These are phyloP conservation scores for Penicillium janthinellum DNA, from an alignment of 2,329 filamentous ascomycete species.

Conservation along the genomic window DNA sequence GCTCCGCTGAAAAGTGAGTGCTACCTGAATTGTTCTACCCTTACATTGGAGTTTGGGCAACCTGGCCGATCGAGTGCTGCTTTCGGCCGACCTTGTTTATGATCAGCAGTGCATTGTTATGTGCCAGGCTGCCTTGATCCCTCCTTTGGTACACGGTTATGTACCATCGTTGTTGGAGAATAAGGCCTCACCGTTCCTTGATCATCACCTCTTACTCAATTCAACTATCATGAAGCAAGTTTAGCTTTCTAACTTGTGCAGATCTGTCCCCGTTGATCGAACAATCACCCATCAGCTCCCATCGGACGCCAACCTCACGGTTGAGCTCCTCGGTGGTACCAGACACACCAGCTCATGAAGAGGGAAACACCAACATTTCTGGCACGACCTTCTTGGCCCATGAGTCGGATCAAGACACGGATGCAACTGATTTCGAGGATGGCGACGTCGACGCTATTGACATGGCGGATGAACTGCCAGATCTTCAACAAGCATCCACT, in stretches of 20 bases:
- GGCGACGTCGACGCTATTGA: constrained; percentile 36
- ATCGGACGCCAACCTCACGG: constrained; percentile 12
- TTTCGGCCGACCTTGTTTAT: not conserved
- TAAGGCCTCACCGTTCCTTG: not conserved
- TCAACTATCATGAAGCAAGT: not conserved
- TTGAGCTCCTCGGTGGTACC: constrained; percentile 16
- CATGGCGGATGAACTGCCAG: constrained; percentile 44
- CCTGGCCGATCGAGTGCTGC: not conserved
- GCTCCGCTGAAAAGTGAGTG: constrained; percentile 14
- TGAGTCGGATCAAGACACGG: constrained; percentile 29
- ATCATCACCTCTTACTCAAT: not conserved
- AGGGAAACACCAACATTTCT: constrained; percentile 37
- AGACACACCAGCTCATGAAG: constrained; percentile 28
- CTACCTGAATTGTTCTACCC: not conserved
- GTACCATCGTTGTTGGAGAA: not conserved
- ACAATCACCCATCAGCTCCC: constrained; percentile 12
- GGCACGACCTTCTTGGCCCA: constrained; percentile 36
- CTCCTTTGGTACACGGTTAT: not conserved
- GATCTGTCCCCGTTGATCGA: constrained; percentile 18
- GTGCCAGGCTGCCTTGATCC: not conserved
- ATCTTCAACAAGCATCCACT: constrained; percentile 37
- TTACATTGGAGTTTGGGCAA: not conserved
- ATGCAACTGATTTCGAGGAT: constrained; percentile 20
- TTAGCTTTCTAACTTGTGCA: constrained; percentile 15
- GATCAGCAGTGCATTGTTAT: not conserved